phyloP scores from a whole-genome alignment of 1,284 basidiomycete species.

The Puccinia coronata region DNA sequence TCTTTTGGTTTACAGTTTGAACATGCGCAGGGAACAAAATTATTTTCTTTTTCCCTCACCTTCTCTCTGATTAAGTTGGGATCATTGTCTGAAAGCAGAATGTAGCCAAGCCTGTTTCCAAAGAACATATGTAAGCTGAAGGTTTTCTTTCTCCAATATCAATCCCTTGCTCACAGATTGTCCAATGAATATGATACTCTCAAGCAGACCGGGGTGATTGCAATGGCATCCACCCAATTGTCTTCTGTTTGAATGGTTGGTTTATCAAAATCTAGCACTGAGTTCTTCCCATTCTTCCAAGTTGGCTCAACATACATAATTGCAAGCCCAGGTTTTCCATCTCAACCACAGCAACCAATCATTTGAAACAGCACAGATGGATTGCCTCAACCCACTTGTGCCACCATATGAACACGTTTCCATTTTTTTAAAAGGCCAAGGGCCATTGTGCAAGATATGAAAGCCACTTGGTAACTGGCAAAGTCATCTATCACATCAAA shows the following conservation, averaged over 20 bases:
- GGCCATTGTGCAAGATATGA: background rate
- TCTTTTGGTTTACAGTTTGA: no score
- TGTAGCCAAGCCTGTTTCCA: background rate
- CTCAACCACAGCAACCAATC: background rate
- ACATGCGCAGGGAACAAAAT: no score
- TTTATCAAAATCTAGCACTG: background rate
- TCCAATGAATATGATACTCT: background rate
- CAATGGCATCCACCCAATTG: background rate
- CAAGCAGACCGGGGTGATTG: no score
- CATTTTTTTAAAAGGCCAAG: slow-evolving; percentile 4
- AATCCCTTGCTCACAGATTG: background rate
- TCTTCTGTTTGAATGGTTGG: background rate
- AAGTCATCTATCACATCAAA: background rate
- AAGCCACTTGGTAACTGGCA: background rate
- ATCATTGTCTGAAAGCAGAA: no score
- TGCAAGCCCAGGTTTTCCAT: background rate
- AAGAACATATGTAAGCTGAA: no score
- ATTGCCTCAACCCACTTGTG: background rate
- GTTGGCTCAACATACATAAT: background rate
- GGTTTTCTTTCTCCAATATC: no score
- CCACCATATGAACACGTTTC: background rate
- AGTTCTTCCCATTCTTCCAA: background rate
- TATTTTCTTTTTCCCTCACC: no score
- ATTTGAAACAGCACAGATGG: background rate
- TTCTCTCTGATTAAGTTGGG: no score